Evolutionary conservation across 2,329 filamentous ascomycete genomes (phyloP), one percentile per base, ranked within the genome.

Genomic region (Xylaria multiplex): DNA sequence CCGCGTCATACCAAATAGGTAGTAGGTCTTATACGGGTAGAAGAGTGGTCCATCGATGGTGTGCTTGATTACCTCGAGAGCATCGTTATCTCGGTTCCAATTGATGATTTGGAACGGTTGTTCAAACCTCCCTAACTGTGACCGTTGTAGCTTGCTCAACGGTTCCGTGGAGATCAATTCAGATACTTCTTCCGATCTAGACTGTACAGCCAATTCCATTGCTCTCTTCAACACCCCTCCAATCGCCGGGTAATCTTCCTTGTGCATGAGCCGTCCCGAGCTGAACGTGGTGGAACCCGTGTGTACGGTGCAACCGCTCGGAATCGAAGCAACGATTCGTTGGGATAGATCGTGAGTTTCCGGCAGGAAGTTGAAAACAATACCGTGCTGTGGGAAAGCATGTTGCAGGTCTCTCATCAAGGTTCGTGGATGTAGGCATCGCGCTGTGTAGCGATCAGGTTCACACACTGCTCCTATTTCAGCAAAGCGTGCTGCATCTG

Each of bases 1-100:
- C n/a, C 80, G 77, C 0, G 81, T 82, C 49, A 82, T 68, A 7
- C 81, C 81, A 7, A 79, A 71, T 0, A 83, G 67, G 11, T 81
- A 59, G 60, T 83, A 82, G 0, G 81, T 81, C 64, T 76, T 78
- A 59, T 77, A 48, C 0, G 74, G 69, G 3, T 68, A 73, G 48
- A 83, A 70, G 7, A 78, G 65, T 0, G 70, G 53, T 0, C 71
- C 64, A 16, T 69, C 70, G 4, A 69, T 63, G 1, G 74, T 59
- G 1, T 77, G 73, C 45, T 72, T 70, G 16, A 77, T 67, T 0
- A 70, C 62, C 30, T 74, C 63, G 0, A 69, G 27, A 0, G 78
- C 68, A 0, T 66, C 69, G 1, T 80, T 74, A 24, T 80, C 72
- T 1, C 74, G 72, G 45, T 74, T 74, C 81, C 81, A 83, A 71